Conservation (phyloP, 2,329 filamentous ascomycete genomes). For the Cadophora luteo-olivacea region DNA sequence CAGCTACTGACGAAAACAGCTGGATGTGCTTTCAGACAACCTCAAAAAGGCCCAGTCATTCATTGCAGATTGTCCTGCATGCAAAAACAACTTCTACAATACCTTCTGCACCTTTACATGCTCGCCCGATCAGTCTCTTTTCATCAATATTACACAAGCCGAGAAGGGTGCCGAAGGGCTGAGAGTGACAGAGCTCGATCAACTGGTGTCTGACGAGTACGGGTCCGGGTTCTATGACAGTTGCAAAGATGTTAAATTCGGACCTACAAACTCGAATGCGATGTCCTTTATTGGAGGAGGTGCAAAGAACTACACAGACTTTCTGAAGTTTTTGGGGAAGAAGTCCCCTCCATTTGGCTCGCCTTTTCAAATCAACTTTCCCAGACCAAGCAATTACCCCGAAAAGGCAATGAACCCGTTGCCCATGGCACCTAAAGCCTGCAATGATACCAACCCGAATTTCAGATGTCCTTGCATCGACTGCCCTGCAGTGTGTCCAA, state of each 20-base stretch:
- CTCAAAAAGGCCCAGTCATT: conserved; percentile 87
- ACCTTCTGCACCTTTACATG: conserved; percentile 98
- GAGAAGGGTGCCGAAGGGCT: conserved; percentile 60
- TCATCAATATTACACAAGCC: conserved; percentile 87
- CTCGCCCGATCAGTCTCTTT: conserved; percentile 94
- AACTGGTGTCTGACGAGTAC: conserved; percentile 84
- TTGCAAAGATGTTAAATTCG: conserved; percentile 99
- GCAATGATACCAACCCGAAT: conserved; percentile 85
- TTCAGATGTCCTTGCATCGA: conserved; percentile 95
- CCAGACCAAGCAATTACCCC: conserved; percentile 59
- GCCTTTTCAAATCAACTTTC: conserved; percentile 98
- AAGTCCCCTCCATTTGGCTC: conserved; percentile 87
- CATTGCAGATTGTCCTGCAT: conserved; percentile 92
- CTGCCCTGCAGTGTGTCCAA: conserved; percentile 84
- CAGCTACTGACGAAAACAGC: conserved; percentile 52
- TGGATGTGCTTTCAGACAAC: conserved; percentile 82
- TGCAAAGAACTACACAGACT: conserved; percentile 85
- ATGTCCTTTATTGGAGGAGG: conserved; percentile 97
- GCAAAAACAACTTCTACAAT: conserved; percentile 98
- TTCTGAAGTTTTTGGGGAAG: conserved; percentile 91
- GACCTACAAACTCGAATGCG: conserved; percentile 88
- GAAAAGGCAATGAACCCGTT: conserved; percentile 75
- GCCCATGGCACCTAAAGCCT: conserved; percentile 78
- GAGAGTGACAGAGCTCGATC: conserved; percentile 88
- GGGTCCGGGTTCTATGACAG: conserved; percentile 92